Evolutionary conservation across 179 eudicot species (phyloP).

Genomic region (Silene vulgaris): DNA sequence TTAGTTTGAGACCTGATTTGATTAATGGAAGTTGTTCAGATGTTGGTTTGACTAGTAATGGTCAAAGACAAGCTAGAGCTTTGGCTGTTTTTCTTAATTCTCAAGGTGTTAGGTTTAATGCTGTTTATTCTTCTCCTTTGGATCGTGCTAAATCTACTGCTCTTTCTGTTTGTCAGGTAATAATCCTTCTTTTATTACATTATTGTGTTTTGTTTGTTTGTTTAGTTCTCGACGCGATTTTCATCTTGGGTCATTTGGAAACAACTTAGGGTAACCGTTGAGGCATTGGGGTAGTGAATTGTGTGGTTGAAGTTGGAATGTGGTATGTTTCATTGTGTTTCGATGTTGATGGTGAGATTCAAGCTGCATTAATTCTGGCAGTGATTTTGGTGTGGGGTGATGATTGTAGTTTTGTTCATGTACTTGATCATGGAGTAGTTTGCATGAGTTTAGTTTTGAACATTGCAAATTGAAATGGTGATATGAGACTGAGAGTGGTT

Average conservation of each 20-base stretch:
- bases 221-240: too few relatives aligned
- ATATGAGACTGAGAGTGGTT: neutral
- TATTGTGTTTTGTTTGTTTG: neutral
- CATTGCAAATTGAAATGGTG: neutral
- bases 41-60: constrained; percentile 60
- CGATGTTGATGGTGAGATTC: neutral
- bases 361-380: neutral
- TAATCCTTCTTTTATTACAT: neutral
- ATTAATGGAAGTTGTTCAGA: constrained; percentile 60
- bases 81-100: constrained; percentile 83
- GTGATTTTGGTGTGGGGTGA: neutral
- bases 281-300: neutral
- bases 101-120: constrained; percentile 70
- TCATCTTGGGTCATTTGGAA: neutral
- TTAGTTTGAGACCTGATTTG: constrained; percentile 80
- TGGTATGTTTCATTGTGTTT: neutral
- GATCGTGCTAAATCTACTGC: constrained; percentile 91
- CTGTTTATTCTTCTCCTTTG: constrained; percentile 81
- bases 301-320: neutral
- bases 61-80: constrained; percentile 89
- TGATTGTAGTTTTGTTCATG: too few relatives aligned
- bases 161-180: constrained; percentile 74
- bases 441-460: neutral
- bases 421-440: neutral
- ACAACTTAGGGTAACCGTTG: too few relatives aligned